Conservation (phyloP, 805 yeast species). For the Komagataella phaffii region DNA sequence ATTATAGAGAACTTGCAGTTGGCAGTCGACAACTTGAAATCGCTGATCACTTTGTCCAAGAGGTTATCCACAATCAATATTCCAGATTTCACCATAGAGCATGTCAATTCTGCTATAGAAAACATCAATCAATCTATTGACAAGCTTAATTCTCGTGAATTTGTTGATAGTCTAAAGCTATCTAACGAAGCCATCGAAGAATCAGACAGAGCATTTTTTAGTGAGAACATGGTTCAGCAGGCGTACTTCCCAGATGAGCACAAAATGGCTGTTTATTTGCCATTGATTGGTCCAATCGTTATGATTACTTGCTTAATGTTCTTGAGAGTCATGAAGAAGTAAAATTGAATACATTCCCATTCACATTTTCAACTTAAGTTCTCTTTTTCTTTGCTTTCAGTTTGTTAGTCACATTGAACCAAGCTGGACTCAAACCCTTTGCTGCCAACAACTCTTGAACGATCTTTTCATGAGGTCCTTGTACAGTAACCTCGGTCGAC, state of each 20-base stretch:
- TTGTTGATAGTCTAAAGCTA: constrained; percentile 21
- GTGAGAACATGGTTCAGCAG: constrained; percentile 90
- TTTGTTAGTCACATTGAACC: constrained; percentile 57
- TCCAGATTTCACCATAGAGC: constrained; percentile 53
- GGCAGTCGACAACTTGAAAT: constrained; percentile 56
- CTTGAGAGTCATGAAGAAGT: constrained; percentile 29
- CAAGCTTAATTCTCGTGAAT: constrained; percentile 17
- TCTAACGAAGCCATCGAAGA: constrained; percentile 41
- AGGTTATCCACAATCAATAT: constrained; percentile 72
- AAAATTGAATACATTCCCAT: not conserved
- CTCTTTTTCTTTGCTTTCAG: constrained; percentile 38
- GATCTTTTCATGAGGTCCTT: constrained; percentile 72
- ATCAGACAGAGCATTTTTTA: constrained; percentile 77
- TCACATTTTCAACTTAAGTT: constrained; percentile 5
- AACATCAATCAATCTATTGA: constrained; percentile 24
- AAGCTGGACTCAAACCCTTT: constrained; percentile 50
- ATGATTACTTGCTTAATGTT: constrained; percentile 47
- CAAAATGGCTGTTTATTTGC: constrained; percentile 85
- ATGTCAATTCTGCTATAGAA: constrained; percentile 39
- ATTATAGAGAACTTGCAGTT: constrained; percentile 43
- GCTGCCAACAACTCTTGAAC: constrained; percentile 43
- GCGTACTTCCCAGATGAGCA: constrained; percentile 93
- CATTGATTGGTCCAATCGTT: constrained; percentile 74
- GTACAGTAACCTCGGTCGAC: constrained; percentile 63
- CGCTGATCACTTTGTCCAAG: constrained; percentile 55